phyloP scores from a whole-genome alignment of 768 basidiomycete species.

The Trametopsis cervina region DNA sequence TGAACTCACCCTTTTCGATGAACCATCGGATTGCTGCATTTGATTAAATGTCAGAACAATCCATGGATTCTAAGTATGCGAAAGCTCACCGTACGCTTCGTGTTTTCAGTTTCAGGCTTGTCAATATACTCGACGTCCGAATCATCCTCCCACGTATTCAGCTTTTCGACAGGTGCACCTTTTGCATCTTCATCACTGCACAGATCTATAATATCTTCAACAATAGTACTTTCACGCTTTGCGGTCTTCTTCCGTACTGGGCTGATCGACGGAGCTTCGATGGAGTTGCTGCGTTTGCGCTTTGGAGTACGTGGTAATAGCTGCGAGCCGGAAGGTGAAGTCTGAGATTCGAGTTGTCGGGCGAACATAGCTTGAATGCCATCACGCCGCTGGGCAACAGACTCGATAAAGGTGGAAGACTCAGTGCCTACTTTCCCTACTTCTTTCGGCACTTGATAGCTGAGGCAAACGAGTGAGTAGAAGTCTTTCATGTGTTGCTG shows the following conservation, averaged over 20 bases:
- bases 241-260: neutral
- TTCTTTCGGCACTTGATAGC: constrained; percentile 85
- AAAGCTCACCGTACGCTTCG: too few relatives aligned
- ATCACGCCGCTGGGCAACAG: constrained; percentile 71
- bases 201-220: constrained; percentile 3
- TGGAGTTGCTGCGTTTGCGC: constrained; percentile 24
- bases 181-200: neutral
- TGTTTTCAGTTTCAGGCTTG: neutral
- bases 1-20: too few relatives aligned
- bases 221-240: neutral
- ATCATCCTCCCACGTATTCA: constrained; percentile 21
- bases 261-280: neutral
- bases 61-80: too few relatives aligned
- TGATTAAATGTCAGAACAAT: too few relatives aligned
- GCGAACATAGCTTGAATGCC: constrained; percentile 82
- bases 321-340: neutral
- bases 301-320: constrained; percentile 10
- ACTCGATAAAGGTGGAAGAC: constrained; percentile 75
- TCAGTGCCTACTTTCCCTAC: constrained; percentile 87
- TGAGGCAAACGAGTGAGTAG: too few relatives aligned
- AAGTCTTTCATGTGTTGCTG: neutral
- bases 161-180: constrained; percentile 10
- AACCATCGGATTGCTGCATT: too few relatives aligned
- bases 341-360: constrained; percentile 36
- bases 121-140: constrained; percentile 17